Conservation (phyloP, 140 eudicot genomes). For the Cichorium intybus region DNA sequence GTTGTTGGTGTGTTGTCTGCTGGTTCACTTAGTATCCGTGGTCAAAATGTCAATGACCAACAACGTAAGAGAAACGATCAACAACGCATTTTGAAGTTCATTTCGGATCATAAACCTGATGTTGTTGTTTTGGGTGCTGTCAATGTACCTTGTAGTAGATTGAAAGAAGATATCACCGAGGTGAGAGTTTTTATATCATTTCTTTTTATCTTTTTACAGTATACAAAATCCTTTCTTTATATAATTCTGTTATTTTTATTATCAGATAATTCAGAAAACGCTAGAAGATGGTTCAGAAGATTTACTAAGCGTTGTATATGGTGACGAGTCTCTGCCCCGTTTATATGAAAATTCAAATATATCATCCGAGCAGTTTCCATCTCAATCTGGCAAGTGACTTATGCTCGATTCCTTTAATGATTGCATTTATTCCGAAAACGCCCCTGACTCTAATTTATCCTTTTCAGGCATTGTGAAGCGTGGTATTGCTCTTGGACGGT, state of each 20-base stretch:
- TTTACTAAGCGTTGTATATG: slow-evolving; percentile 54
- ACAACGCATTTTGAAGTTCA: slow-evolving; percentile 58
- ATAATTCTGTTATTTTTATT: slow-evolving; percentile 8
- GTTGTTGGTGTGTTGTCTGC: slow-evolving; percentile 63
- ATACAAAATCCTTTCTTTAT: not conserved
- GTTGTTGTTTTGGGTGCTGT: slow-evolving; percentile 82
- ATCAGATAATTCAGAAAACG: slow-evolving; percentile 64
- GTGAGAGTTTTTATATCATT: slow-evolving; percentile 25
- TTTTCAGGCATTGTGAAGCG: slow-evolving; percentile 73
- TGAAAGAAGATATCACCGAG: slow-evolving; percentile 80
- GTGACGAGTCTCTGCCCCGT: slow-evolving; percentile 81
- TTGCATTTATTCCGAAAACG: too few relatives aligned
- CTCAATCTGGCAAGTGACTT: slow-evolving; percentile 47
- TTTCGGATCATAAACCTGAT: slow-evolving; percentile 73
- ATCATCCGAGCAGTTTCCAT: slow-evolving; percentile 68
- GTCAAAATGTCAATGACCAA: slow-evolving; percentile 66
- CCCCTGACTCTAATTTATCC: not conserved
- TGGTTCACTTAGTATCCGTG: slow-evolving; percentile 62
- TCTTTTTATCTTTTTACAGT: slow-evolving; percentile 6
- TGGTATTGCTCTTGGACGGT: slow-evolving; percentile 76
- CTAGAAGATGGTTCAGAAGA: slow-evolving; percentile 60
- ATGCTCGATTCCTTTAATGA: too few relatives aligned
- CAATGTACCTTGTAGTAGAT: slow-evolving; percentile 66
- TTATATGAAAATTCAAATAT: slow-evolving; percentile 71
- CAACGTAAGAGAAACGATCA: slow-evolving; percentile 81